Base-by-base conservation (phyloP, 192 early-diverging fungal species). In the Rhizophagus sp. region DNA sequence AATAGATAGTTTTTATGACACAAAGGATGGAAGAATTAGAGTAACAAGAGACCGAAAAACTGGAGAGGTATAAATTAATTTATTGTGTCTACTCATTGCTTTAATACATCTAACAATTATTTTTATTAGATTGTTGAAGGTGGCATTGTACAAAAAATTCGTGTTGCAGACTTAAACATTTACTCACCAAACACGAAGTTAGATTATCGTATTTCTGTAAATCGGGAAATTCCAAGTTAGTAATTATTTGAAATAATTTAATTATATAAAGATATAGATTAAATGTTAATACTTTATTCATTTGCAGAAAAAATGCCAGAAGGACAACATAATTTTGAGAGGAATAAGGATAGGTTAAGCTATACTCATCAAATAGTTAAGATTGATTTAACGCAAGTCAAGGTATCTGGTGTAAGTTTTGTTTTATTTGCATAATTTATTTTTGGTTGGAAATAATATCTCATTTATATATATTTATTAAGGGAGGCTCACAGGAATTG, bases 331-430 rank as follows among this genome's bases (percentile, higher is more conserved):
- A 82, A 83, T 19, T 85, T 85, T 82, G 88, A 92, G 82, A 91
- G 97, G 13, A 88, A 94, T 76, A 98, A 98, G 83, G 94, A 98
- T 79, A 89, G 97, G 34, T 78, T 98, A 75, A 94, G 93, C 8
- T 98, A 98, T 81, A 86, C 88, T 33, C 94, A 94, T 85, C 91
- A 94, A 71, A 86, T 91, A n/a, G 90, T 95, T 76, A 90, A 90
- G 78, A 89, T 98, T 71, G 97, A 98, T 80, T 85, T 98, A 41
- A 98, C 97, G 0, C 94, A 96, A 83, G 95, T 97, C 44, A 89
- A 85, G 63, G 80, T 79, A 2, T 66, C 75, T 22, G 84, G 89
- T 77, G 83, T 84, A 66, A 85, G 61, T 78, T 63, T 41, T 52
- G 80, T 84, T 71, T 49, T 30, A 65, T 15, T 82, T 79, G 50